Conservation (phyloP, 208 protist species). For the Wallacemonas sp. region DNA sequence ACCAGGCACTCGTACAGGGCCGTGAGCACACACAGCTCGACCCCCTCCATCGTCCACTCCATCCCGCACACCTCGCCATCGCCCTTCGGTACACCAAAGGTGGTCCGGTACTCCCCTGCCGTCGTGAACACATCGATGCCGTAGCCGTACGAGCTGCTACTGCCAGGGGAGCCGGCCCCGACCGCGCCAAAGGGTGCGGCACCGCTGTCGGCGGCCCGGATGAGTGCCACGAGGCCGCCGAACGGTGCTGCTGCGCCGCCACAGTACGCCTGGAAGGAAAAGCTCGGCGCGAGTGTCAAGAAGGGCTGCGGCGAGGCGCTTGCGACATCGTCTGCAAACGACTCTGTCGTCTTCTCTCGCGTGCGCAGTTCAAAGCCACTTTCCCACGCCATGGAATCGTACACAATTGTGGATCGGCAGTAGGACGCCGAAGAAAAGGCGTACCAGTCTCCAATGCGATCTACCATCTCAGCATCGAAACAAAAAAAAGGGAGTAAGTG, state of each 20-base stretch:
- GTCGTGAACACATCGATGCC: slow-evolving; percentile 37
- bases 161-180: too few species aligned
- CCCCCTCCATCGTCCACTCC: slow-evolving; percentile 45
- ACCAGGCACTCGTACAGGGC: slow-evolving; percentile 23
- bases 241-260: slow-evolving; percentile 29
- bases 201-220: slow-evolving; percentile 1
- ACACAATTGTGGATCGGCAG: slow-evolving; percentile 41
- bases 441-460: slow-evolving; percentile 54
- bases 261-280: slow-evolving; percentile 21
- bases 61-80: slow-evolving; percentile 9
- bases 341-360: background rate
- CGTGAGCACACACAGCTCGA: slow-evolving; percentile 37
- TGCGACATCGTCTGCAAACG: too few species aligned
- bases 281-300: slow-evolving; percentile 5
- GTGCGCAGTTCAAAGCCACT: slow-evolving; percentile 7
- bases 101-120: slow-evolving; percentile 31
- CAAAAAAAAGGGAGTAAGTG: slow-evolving; percentile 13
- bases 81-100: slow-evolving; percentile 14
- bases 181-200: background rate
- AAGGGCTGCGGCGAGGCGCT: too few species aligned
- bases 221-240: slow-evolving; percentile 37
- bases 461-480: slow-evolving; percentile 27
- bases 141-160: slow-evolving; percentile 6
- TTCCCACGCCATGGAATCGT: slow-evolving; percentile 34
- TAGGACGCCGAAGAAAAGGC: slow-evolving; percentile 41